Evolutionary conservation across 129 eudicot genomes (phyloP).

Genomic region (Kitagawia praeruptora): DNA sequence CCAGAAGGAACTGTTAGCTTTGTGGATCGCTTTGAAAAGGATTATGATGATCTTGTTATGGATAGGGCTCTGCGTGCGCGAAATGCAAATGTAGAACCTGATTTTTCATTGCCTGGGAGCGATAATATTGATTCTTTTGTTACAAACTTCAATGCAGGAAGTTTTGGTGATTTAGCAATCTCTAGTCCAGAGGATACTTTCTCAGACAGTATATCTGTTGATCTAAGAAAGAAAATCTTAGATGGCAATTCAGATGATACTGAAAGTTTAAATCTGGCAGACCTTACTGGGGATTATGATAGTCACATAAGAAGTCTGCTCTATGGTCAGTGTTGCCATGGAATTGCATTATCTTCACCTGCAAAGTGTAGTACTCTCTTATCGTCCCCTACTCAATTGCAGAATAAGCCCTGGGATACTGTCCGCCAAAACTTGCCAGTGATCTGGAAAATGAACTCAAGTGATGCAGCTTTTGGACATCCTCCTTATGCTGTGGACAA

Average conservation of each 20-base stretch:
- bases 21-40: constrained; percentile 6
- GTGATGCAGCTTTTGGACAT: constrained; percentile 24
- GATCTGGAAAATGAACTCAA: constrained; percentile 13
- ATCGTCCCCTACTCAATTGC: constrained; percentile 22
- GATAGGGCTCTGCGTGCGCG: constrained; percentile 6
- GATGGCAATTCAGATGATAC: constrained; percentile 30
- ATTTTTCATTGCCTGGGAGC: constrained; percentile 16
- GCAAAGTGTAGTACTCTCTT: constrained; percentile 23
- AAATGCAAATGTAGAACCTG: constrained; percentile 11
- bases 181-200: constrained; percentile 19
- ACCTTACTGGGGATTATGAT: constrained; percentile 88
- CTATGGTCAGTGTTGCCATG: constrained; percentile 59
- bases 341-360: constrained; percentile 25
- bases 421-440: constrained; percentile 28
- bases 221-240: constrained; percentile 25
- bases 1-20: constrained; percentile 3
- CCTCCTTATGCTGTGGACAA: constrained; percentile 17
- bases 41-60: constrained; percentile 11
- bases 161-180: constrained; percentile 16
- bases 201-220: constrained; percentile 29
- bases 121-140: constrained; percentile 9
- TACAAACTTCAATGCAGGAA: constrained; percentile 2
- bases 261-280: constrained; percentile 50
- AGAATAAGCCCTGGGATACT: constrained; percentile 38
- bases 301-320: constrained; percentile 63